Percentiles rank a stretch among this genome's conserved stretches.
Conservation (phyloP, 148 eudicot species). For the Rhododendron ovatum region DNA sequence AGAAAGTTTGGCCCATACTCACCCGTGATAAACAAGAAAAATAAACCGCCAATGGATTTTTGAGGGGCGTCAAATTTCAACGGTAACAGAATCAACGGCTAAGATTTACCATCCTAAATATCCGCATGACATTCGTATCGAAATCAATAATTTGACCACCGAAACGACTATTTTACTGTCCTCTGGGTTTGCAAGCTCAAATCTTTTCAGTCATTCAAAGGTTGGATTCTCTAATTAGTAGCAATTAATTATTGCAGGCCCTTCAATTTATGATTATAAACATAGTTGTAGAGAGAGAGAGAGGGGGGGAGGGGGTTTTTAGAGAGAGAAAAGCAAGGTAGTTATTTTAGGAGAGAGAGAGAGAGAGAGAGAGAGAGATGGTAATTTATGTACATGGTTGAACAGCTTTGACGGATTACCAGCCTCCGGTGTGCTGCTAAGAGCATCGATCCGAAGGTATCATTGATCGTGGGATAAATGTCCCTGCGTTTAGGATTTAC, state of each 20-base stretch:
- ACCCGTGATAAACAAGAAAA: too few relatives aligned
- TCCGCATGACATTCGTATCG: not conserved
- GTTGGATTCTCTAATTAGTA: not conserved
- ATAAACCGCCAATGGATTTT: not conserved
- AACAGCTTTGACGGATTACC: slow-evolving; percentile 32
- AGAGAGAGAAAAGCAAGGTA: slow-evolving; percentile 10
- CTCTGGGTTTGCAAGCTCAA: not conserved
- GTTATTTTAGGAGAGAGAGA: slow-evolving; percentile 5
- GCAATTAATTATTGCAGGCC: not conserved
- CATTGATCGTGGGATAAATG: not conserved
- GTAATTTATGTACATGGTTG: slow-evolving; percentile 29
- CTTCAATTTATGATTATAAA: not conserved
- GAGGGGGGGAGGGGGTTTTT: not conserved
- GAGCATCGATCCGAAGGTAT: slow-evolving; percentile 64
- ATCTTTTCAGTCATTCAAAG: not conserved
- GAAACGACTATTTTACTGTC: not conserved
- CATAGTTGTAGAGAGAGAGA: not conserved
- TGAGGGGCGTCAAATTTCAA: not conserved
- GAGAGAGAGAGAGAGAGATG: slow-evolving; percentile 17
- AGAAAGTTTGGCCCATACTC: too few relatives aligned
- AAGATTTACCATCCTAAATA: not conserved
- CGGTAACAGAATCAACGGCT: not conserved
- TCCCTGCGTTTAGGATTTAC: not conserved
- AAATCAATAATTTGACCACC: not conserved
- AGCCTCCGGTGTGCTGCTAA: slow-evolving; percentile 66